Evolutionary conservation across 2,329 filamentous ascomycete genomes (phyloP).

Genomic region (Penicillium brasilianum): DNA sequence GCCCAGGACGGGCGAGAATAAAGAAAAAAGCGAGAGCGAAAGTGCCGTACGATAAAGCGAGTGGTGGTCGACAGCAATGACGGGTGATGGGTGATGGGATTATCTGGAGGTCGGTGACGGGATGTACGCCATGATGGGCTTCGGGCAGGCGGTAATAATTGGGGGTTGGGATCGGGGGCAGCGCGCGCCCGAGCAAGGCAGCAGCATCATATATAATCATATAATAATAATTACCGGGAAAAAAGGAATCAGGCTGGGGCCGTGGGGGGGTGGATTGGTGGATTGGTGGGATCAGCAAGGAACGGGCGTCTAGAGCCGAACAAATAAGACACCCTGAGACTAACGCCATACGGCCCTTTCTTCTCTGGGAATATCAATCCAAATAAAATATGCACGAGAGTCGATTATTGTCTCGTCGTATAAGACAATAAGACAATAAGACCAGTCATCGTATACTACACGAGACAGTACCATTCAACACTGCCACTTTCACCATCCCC

Average conservation of each 20-base stretch:
- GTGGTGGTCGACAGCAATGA: not conserved
- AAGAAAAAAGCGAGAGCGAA: not conserved
- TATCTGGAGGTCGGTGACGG: not conserved
- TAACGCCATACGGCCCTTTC: too few species aligned
- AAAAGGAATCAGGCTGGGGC: not conserved
- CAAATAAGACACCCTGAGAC: conserved; percentile 7
- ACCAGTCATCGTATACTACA: too few species aligned
- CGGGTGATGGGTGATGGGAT: not conserved
- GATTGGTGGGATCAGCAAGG: not conserved
- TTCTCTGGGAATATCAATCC: too few species aligned
- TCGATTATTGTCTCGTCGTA: not conserved
- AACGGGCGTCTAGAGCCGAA: not conserved
- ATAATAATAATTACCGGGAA: not conserved
- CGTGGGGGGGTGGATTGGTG: not conserved
- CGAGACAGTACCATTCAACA: not conserved
- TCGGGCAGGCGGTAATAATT: not conserved
- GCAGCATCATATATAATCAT: not conserved
- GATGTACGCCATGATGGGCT: not conserved
- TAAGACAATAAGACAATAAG: not conserved
- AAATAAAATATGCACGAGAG: not conserved
- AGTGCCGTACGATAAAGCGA: not conserved
- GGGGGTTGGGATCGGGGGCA: not conserved
- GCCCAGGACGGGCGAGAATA: not conserved
- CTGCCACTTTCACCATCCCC: not conserved
- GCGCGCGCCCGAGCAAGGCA: conserved; percentile 1